A percentile compares a stretch with the other conserved stretches of the same genome.
Conservation (phyloP, 2,329 filamentous ascomycete genomes). For the Fusarium sp. region DNA sequence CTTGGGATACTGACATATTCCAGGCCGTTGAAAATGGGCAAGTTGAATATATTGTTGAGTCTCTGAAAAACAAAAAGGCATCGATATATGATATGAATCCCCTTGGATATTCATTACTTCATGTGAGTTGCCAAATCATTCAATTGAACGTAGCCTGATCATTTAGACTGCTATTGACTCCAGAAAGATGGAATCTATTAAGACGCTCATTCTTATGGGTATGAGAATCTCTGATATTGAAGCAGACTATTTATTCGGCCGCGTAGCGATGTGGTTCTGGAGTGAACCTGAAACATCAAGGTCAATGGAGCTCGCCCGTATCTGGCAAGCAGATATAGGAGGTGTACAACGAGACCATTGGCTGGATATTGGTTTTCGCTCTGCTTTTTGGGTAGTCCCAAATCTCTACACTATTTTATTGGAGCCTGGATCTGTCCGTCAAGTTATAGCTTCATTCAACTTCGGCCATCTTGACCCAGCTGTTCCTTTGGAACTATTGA, state of each 20-base stretch:
- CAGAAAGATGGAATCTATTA: accelerated
- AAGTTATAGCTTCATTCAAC: accelerated
- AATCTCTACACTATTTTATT: background rate
- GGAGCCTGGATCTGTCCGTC: accelerated
- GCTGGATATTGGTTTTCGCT: accelerated
- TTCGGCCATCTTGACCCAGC: accelerated
- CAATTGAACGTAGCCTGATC: accelerated
- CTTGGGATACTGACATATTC: accelerated
- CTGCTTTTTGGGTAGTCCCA: accelerated
- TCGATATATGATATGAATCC: background rate
- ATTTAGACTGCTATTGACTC: accelerated
- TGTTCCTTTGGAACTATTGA: accelerated
- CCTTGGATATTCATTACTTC: accelerated
- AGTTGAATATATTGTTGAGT: accelerated
- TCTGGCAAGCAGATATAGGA: background rate
- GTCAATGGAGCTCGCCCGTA: accelerated
- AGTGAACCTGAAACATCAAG: accelerated
- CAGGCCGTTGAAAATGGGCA: accelerated
- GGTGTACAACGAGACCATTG: background rate
- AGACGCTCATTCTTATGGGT: accelerated
- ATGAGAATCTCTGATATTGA: background rate
- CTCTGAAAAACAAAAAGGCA: background rate
- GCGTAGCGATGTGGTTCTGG: accelerated
- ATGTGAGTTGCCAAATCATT: background rate
- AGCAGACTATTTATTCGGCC: accelerated